phyloP scores from a whole-genome alignment of 2,329 filamentous ascomycete species.

The Neofusicoccum sp. region DNA sequence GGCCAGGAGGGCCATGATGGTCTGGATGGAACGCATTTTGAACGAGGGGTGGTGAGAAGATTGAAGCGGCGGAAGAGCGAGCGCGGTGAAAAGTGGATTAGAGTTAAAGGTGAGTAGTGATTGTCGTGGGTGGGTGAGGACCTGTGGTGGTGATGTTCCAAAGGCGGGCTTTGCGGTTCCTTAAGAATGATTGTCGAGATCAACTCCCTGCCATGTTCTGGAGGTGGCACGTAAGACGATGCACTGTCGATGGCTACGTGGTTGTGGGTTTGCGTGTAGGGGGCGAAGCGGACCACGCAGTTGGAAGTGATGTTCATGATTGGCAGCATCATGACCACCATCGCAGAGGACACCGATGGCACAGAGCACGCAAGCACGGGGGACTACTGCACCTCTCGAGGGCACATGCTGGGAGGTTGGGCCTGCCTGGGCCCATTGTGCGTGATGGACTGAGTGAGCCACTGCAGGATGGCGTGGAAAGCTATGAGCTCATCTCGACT shows the following conservation, averaged over 20 bases:
- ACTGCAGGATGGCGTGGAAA: constrained; percentile 10
- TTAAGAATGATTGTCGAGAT: neutral
- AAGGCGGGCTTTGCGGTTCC: neutral
- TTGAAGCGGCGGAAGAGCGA: neutral
- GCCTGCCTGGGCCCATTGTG: neutral
- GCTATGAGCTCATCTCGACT: neutral
- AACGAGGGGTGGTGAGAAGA: neutral
- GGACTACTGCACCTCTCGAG: neutral
- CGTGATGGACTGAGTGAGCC: neutral
- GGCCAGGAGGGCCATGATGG: constrained; percentile 17
- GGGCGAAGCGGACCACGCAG: neutral
- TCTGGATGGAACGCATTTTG: constrained; percentile 13
- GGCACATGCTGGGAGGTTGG: neutral
- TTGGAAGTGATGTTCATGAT: constrained; percentile 17
- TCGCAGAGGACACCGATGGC: neutral
- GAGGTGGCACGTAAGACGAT: neutral
- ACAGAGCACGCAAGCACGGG: constrained; percentile 9
- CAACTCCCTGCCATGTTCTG: neutral
- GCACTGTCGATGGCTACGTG: neutral
- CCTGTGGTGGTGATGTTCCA: neutral
- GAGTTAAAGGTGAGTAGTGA: constrained; percentile 2
- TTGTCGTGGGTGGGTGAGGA: neutral
- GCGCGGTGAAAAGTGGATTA: neutral
- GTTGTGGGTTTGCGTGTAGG: neutral
- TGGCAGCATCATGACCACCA: neutral